phyloP scores from a whole-genome alignment of 768 basidiomycete genomes.

The Macrolepiota dolichaula region DNA sequence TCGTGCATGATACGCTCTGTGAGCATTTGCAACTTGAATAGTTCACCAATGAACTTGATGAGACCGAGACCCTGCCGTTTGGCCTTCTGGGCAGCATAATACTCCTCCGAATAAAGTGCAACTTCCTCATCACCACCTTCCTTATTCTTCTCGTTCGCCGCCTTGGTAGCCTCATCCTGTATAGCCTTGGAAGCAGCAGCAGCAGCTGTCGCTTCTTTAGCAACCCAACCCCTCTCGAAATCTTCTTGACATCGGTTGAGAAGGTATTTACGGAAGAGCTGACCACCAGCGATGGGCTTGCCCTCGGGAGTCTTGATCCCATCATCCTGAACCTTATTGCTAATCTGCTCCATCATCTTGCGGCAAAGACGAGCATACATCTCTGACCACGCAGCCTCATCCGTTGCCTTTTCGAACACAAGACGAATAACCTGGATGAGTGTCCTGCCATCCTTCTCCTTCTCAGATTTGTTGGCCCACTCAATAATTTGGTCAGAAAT shows the following conservation, averaged over 20 bases:
- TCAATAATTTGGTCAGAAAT: constrained; percentile 93
- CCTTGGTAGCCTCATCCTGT: constrained; percentile 81
- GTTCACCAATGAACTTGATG: constrained; percentile 96
- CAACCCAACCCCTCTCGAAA: constrained; percentile 94
- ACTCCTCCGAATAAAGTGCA: constrained; percentile 90
- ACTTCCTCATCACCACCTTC: constrained; percentile 54
- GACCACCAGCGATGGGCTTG: constrained; percentile 88
- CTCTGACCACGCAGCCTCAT: constrained; percentile 93
- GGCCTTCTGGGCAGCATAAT: constrained; percentile 94
- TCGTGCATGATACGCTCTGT: constrained; percentile 98
- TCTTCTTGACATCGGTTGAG: constrained; percentile 97
- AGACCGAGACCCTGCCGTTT: constrained; percentile 96
- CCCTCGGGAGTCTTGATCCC: constrained; percentile 78
- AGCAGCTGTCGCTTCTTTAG: constrained; percentile 81
- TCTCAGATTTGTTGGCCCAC: constrained; percentile 92
- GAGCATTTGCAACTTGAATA: constrained; percentile 99
- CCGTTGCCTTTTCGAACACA: constrained; percentile 96
- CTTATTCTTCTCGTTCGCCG: constrained; percentile 55
- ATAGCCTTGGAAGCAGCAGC: constrained; percentile 82
- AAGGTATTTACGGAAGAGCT: constrained; percentile 95
- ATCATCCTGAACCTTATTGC: constrained; percentile 83
- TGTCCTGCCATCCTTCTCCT: constrained; percentile 90
- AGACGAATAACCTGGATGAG: constrained; percentile 95
- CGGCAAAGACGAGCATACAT: constrained; percentile 97
- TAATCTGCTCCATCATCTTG: constrained; percentile 95